These are phyloP conservation scores for Chrysoporthe deuterocubensis DNA, from an alignment of 2,329 filamentous ascomycete genomes.

Conservation along the genomic window DNA sequence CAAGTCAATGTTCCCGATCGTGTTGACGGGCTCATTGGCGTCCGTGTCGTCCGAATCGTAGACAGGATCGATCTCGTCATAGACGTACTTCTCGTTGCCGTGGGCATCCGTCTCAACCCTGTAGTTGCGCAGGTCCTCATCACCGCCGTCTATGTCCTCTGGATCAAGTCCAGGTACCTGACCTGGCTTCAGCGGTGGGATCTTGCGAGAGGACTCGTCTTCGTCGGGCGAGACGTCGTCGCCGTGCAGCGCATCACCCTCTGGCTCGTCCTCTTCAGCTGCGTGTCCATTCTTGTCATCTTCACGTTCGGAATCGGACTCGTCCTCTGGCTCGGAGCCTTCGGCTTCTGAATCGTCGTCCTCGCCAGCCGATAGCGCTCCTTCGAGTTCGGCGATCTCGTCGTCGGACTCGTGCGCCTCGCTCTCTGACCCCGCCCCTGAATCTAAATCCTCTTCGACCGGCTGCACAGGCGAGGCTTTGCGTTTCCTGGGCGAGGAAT, in stretches of 20 bases:
- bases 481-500: conserved; percentile 57
- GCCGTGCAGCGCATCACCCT: conserved; percentile 39
- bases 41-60: conserved; percentile 97
- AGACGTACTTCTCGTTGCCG: conserved; percentile 87
- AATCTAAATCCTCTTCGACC: conserved; percentile 40
- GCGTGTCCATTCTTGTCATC: conserved; percentile 40
- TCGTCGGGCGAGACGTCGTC: conserved; percentile 48
- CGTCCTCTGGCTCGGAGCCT: conserved; percentile 45
- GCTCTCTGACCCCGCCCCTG: neutral
- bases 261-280: conserved; percentile 24
- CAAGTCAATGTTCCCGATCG: conserved; percentile 91
- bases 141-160: conserved; percentile 40
- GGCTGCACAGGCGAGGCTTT: conserved; percentile 62
- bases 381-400: conserved; percentile 51
- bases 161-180: conserved; percentile 36
- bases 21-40: conserved; percentile 78
- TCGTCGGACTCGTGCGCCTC: conserved; percentile 58
- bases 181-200: conserved; percentile 24
- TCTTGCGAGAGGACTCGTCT: conserved; percentile 21
- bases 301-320: conserved; percentile 52
- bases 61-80: conserved; percentile 89
- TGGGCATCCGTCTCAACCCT: conserved; percentile 79
- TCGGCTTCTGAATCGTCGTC: conserved; percentile 48
- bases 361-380: conserved; percentile 60
- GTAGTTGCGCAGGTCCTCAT: conserved; percentile 52